Evolutionary conservation across 2,329 filamentous ascomycete species (phyloP), one percentile per base, ranked within the genome.

Genomic region (Bipolaris sorokiniana): DNA sequence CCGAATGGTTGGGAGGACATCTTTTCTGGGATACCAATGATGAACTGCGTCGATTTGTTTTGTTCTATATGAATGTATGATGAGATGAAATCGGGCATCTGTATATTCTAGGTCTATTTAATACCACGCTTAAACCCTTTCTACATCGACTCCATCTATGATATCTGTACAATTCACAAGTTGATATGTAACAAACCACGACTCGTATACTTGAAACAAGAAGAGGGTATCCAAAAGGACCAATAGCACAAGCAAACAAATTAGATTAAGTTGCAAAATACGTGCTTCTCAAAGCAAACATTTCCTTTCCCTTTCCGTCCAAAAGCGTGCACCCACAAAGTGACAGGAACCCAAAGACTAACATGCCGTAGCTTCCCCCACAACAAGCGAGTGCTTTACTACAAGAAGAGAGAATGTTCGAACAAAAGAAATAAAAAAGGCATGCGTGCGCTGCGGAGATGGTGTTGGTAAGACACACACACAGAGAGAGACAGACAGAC

Each of bases 361-460:
- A 4, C 38, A 41, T 41, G 13, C 20, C 18, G 28, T 33, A 47
- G 31, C 31, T 47, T 47, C 15, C 28, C 48, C 28, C 50, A 53
- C 61, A 55, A 42, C 53, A 55, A 61, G 41, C 34, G 50, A 57
- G 59, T 54, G 54, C 60, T 54, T 54, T n/a, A 44, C 41, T 51
- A 55, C 51, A 48, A 54, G 55, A 34, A 46, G 18, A 46, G 31
- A 20, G 28, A 34, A 34, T 36, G 31, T 47, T 18, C 7, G 15
- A 36, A 55, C 40, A 42, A 51, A 42, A 23, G 46, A 45, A 48
- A 48, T n/a, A 9, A 23, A 42, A 15, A 31, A 22, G n/a, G 41
- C 41, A 13, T 38, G 33, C 46, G 13, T 48, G 33, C 33, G 18
- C 37, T 36, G 47, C n/a, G 51, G 56, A 50, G 37, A 13, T 7